These are phyloP conservation scores for Talaromyces sp. DNA, from an alignment of 2,329 filamentous ascomycete species.

Conservation along the genomic window DNA sequence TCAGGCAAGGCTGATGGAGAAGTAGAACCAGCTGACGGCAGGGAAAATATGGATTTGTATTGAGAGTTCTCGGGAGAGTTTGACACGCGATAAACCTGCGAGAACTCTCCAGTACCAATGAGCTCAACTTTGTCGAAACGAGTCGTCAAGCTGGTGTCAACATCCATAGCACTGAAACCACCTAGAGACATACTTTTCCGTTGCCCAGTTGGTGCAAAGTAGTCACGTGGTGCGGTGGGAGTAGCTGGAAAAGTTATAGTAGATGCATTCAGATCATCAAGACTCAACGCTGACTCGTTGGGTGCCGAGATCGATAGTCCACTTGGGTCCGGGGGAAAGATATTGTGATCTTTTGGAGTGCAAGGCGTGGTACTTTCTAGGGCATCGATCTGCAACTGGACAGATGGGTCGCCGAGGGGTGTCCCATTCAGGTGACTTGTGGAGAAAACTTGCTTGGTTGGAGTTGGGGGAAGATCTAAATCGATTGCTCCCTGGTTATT, in stretches of 20 bases:
- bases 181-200: slow-evolving; percentile 67
- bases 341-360: slow-evolving; percentile 71
- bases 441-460: slow-evolving; percentile 63
- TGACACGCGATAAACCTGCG: slow-evolving; percentile 80
- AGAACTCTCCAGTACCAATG: slow-evolving; percentile 88
- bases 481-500: slow-evolving; percentile 61
- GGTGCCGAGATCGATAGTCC: slow-evolving; percentile 74
- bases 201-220: slow-evolving; percentile 56
- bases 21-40: slow-evolving; percentile 48
- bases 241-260: slow-evolving; percentile 70
- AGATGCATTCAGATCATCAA: slow-evolving; percentile 42
- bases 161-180: slow-evolving; percentile 65
- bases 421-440: neutral
- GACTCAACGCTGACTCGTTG: slow-evolving; percentile 40
- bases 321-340: slow-evolving; percentile 72
- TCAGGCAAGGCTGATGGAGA: slow-evolving; percentile 54
- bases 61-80: slow-evolving; percentile 36
- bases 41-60: slow-evolving; percentile 42
- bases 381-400: slow-evolving; percentile 59
- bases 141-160: slow-evolving; percentile 69
- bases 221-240: slow-evolving; percentile 66
- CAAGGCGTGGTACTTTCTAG: slow-evolving; percentile 61
- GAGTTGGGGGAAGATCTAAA: slow-evolving; percentile 82
- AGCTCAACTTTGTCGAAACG: slow-evolving; percentile 79
- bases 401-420: slow-evolving; percentile 38